These are phyloP conservation scores for Phaeosphaeria sp. DNA, from an alignment of 2,329 filamentous ascomycete species.

Conservation along the genomic window DNA sequence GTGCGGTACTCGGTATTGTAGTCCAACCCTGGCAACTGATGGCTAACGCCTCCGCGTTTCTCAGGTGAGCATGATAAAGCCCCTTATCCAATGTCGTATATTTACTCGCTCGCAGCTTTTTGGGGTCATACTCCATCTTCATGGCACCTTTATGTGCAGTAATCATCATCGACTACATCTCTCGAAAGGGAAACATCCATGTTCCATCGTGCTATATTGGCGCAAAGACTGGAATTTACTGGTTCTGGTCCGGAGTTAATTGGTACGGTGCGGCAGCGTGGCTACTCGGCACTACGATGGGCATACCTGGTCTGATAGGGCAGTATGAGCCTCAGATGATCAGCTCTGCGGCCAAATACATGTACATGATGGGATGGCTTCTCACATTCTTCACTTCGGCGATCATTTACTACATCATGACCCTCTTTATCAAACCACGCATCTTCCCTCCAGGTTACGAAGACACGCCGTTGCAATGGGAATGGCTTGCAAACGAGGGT, in stretches of 20 bases:
- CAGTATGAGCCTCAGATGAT: constrained; percentile 41
- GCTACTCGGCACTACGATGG: constrained; percentile 38
- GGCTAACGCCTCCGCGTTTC: constrained; percentile 48
- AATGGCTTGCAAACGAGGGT: constrained; percentile 33
- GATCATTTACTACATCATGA: constrained; percentile 32
- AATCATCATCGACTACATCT: constrained; percentile 51
- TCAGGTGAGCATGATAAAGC: constrained; percentile 23
- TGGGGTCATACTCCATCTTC: constrained; percentile 52
- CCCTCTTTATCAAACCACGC: constrained; percentile 20
- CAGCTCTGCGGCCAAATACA: constrained; percentile 37
- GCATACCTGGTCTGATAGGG: constrained; percentile 43
- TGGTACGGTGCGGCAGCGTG: constrained; percentile 40
- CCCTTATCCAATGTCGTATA: neutral
- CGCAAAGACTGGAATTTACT: constrained; percentile 32
- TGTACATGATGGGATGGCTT: constrained; percentile 47
- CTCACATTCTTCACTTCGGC: constrained; percentile 40
- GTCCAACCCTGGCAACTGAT: constrained; percentile 55
- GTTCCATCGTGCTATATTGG: constrained; percentile 47
- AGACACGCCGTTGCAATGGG: constrained; percentile 18
- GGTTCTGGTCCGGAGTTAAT: constrained; percentile 43
- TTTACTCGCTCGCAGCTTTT: constrained; percentile 42
- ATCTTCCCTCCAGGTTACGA: constrained; percentile 28
- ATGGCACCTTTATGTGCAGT: constrained; percentile 49
- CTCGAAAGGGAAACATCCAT: constrained; percentile 51
- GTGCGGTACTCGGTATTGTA: constrained; percentile 44